Base-by-base conservation (phyloP, 768 basidiomycete species). In the Antrodiella citrinella region DNA sequence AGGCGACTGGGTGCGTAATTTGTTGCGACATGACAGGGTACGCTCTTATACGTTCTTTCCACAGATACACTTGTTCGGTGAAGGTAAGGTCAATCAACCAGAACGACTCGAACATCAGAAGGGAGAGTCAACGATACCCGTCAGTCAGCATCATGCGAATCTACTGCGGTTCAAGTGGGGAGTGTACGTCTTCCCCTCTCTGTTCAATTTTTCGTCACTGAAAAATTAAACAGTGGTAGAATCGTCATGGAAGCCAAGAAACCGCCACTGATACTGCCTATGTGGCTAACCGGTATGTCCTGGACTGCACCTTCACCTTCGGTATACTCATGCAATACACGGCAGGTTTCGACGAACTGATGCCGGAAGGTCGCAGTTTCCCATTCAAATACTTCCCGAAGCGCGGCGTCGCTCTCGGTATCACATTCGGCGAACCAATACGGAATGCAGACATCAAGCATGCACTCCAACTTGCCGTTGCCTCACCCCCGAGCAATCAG, bases 151-250 rank as follows among this genome's bases (percentile, higher is more conserved):
- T 43, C n/a, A 69, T 4, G 70, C 73, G 15, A 65, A 64, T 57
- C 66, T 96, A 47, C 74, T 82, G 4, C 73, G 89, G 44, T 95
- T 96, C 67, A 96, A 94, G 72, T 97, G 94, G 94, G 94, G 94
- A 51, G 71, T 94, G 92, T 94, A 62, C 66, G 92, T 82, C 39
- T 24, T 35, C 22, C 25, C 13, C 45, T 30, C 51, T 47, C n/a
- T 39, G 26, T 21, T 1, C 12, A 26, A 2, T 15, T 23, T 20
- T 41, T 47, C 43, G 0, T 22, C 18, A 25, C 20, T 23, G 42
- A 48, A 26, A 41, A 41, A 41, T 26, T 44, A 20, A 42, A 30
- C 59, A 94, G 91, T 22, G 90, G 89, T 35, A 78, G 92, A 21
- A 86, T 96, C 26, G 62, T 98, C 41, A 92, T 84, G 78, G 80